These are phyloP conservation scores for Hamigera avellanea DNA, from an alignment of 495 filamentous ascomycete species.

Conservation along the genomic window DNA sequence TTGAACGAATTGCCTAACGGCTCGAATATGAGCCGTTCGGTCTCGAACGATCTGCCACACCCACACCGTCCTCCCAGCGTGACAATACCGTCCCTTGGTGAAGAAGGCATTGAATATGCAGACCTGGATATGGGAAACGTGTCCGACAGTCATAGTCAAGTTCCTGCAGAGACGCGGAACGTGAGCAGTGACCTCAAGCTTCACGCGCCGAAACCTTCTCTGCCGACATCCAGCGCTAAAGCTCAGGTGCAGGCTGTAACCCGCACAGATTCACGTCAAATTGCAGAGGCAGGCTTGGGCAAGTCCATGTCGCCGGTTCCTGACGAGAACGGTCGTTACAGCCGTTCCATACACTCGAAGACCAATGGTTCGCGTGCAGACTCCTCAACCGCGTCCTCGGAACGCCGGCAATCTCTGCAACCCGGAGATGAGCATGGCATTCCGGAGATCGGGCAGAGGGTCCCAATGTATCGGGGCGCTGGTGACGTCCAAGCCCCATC, in stretches of 20 bases:
- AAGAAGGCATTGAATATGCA: conserved; percentile 85
- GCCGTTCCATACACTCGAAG: conserved; percentile 31
- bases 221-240: conserved; percentile 67
- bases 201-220: conserved; percentile 80
- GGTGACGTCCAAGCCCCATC: conserved; percentile 96
- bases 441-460: conserved; percentile 77
- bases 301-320: conserved; percentile 39
- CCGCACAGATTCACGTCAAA: conserved; percentile 75
- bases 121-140: conserved; percentile 37
- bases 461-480: conserved; percentile 88
- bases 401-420: conserved; percentile 37
- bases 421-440: conserved; percentile 70
- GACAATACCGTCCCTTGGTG: conserved; percentile 70
- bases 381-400: conserved; percentile 36
- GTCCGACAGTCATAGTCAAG: conserved; percentile 28
- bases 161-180: conserved; percentile 58
- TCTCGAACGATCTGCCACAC: conserved; percentile 38
- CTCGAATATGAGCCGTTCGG: conserved; percentile 31
- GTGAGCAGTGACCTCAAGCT: conserved; percentile 72
- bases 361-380: conserved; percentile 41
- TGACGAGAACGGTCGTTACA: conserved; percentile 53
- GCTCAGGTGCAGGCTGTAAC: conserved; percentile 70
- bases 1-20: conserved; percentile 55
- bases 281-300: conserved; percentile 72
- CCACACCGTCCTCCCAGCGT: conserved; percentile 57